Evolutionary conservation across 208 protist species (phyloP).

Genomic region (Crithidia fasciculata): DNA sequence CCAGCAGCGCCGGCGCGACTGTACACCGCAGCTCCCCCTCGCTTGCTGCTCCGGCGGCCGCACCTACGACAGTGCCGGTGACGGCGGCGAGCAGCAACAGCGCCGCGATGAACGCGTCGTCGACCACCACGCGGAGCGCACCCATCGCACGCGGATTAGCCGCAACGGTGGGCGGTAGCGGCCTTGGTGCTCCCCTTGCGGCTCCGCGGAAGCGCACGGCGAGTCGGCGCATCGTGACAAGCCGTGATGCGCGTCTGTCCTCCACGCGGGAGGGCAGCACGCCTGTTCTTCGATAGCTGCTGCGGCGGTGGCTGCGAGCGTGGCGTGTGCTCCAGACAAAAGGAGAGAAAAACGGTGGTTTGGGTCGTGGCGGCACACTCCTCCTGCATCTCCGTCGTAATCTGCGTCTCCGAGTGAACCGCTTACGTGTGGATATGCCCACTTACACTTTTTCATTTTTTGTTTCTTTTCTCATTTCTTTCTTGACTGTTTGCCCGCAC

Average conservation of each 20-base stretch:
- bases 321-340: not conserved
- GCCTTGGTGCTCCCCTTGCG: not conserved
- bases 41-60: not conserved
- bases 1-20: constrained; percentile 15
- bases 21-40: constrained; percentile 5
- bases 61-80: not conserved
- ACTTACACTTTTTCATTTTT: not conserved
- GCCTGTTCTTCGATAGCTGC: not conserved
- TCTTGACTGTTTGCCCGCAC: not conserved
- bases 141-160: constrained; percentile 9
- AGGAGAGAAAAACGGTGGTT: not conserved
- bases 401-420: not conserved
- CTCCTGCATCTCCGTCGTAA: not conserved
- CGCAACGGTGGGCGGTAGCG: not conserved
- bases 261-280: constrained; percentile 8
- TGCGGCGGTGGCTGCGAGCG: not conserved
- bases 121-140: not conserved
- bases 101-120: not conserved
- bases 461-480: constrained; percentile 2
- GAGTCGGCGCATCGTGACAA: constrained; percentile 12
- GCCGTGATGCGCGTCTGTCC: not conserved
- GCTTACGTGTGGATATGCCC: not conserved
- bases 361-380: not conserved
- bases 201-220: constrained; percentile 8
- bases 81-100: not conserved